A percentile compares a stretch with the other conserved stretches of the same genome.
These are phyloP conservation scores for Musa itinerans DNA, from an alignment of 176 grass and related monocot genomes.

Conservation along the genomic window DNA sequence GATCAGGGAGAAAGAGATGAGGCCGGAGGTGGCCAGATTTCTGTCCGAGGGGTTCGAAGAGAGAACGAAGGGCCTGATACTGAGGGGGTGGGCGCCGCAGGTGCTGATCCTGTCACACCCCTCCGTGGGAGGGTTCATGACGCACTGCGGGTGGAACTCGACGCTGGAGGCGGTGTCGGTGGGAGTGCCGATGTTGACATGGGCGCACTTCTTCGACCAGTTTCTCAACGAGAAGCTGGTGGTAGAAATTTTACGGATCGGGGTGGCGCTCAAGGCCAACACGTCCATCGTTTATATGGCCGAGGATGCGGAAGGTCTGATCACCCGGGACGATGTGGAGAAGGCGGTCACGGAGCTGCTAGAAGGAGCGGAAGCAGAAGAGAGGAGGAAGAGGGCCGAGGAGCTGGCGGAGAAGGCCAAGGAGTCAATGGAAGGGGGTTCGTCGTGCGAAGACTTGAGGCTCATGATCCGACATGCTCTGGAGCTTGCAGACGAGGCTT, in stretches of 20 bases:
- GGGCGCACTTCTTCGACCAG: conserved; percentile 33
- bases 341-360: conserved; percentile 19
- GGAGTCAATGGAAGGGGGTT: conserved; percentile 30
- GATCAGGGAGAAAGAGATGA: neutral
- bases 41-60: conserved; percentile 33
- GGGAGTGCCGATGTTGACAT: conserved; percentile 31
- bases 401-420: conserved; percentile 17
- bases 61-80: conserved; percentile 30
- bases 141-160: conserved; percentile 44
- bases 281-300: neutral
- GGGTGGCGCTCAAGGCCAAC: conserved; percentile 17
- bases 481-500: neutral
- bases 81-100: conserved; percentile 38
- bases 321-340: conserved; percentile 18
- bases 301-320: neutral
- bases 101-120: conserved; percentile 32
- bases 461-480: conserved; percentile 19
- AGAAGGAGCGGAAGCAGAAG: conserved; percentile 11
- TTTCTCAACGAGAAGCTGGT: conserved; percentile 32
- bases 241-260: conserved; percentile 26
- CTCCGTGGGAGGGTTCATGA: conserved; percentile 28
- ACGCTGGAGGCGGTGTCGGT: conserved; percentile 21
- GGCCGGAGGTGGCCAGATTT: conserved; percentile 23
- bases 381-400: conserved; percentile 20
- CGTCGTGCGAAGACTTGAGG: conserved; percentile 16